Conservation (phyloP, 2,329 filamentous ascomycete genomes). For the Diaporthe batatas region DNA sequence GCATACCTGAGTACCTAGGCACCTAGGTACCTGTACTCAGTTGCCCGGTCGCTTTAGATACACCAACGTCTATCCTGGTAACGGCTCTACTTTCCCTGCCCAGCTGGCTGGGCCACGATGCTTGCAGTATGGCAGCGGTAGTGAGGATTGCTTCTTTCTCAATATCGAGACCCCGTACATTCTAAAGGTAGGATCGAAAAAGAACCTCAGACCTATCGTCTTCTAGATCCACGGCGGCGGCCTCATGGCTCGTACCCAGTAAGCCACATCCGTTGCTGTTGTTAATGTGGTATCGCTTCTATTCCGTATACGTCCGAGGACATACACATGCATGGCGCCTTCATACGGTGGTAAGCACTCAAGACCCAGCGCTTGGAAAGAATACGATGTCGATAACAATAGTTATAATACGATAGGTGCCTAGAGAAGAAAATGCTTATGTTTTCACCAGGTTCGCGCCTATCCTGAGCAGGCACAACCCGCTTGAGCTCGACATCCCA, state of each 20-base stretch:
- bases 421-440: background rate
- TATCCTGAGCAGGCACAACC: constrained; percentile 22
- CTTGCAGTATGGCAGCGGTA: constrained; percentile 15
- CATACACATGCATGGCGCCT: too few species aligned
- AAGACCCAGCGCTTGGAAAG: too few species aligned
- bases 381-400: too few species aligned
- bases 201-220: constrained; percentile 13
- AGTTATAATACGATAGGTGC: background rate
- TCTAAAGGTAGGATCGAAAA: background rate
- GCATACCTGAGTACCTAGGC: too few species aligned
- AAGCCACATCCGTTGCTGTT: background rate
- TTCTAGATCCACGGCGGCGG: constrained; percentile 9
- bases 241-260: background rate
- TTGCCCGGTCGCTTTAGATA: background rate
- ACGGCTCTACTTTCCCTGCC: constrained; percentile 6
- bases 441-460: background rate
- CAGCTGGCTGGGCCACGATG: constrained; percentile 14
- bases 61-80: background rate
- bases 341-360: too few species aligned
- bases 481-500: constrained; percentile 8
- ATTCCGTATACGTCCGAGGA: too few species aligned
- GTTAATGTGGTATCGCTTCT: too few species aligned
- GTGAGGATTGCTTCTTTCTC: constrained; percentile 15
- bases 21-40: background rate
- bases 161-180: constrained; percentile 15